phyloP scores from a whole-genome alignment of 768 basidiomycete genomes.

The Xanthoconium purpureum region DNA sequence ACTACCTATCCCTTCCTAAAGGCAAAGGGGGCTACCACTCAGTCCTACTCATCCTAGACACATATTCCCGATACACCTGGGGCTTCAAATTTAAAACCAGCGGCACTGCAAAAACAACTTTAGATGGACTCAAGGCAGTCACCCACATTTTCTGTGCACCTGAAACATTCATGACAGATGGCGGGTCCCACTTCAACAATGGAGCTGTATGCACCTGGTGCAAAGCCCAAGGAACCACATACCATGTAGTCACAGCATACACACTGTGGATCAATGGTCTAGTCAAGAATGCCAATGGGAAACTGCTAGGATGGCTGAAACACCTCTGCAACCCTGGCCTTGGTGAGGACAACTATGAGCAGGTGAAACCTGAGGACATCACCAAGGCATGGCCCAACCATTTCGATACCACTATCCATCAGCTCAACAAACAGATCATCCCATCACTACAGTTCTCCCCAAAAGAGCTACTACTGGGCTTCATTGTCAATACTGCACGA shows the following conservation, averaged over 20 bases:
- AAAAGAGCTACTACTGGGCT: background rate
- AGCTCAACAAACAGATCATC: background rate
- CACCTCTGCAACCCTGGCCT: slow-evolving; percentile 34
- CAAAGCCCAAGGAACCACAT: slow-evolving; percentile 10
- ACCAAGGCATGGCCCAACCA: background rate
- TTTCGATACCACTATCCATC: background rate
- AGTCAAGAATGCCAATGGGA: slow-evolving; percentile 33
- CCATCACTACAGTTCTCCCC: background rate
- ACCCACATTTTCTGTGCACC: slow-evolving; percentile 18
- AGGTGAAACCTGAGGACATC: background rate
- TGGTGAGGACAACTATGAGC: slow-evolving; percentile 17
- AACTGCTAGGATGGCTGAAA: slow-evolving; percentile 27
- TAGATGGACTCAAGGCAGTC: slow-evolving; percentile 19
- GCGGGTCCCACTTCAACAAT: slow-evolving; percentile 37
- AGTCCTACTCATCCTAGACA: slow-evolving; percentile 27
- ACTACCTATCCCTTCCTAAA: slow-evolving; percentile 35
- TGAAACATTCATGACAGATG: slow-evolving; percentile 38
- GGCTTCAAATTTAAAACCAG: slow-evolving; percentile 26
- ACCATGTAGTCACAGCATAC: slow-evolving; percentile 30
- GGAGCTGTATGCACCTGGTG: slow-evolving; percentile 31
- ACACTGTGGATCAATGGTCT: slow-evolving; percentile 42
- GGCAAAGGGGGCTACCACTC: slow-evolving; percentile 34
- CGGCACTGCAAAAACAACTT: slow-evolving; percentile 29
- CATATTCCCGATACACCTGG: slow-evolving; percentile 31
- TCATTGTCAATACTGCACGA: background rate